Percentiles rank a stretch among this genome's conserved stretches.
Evolutionary conservation across 176 grass and related monocot species (phyloP).

Genomic region (Cocos nucifera): DNA sequence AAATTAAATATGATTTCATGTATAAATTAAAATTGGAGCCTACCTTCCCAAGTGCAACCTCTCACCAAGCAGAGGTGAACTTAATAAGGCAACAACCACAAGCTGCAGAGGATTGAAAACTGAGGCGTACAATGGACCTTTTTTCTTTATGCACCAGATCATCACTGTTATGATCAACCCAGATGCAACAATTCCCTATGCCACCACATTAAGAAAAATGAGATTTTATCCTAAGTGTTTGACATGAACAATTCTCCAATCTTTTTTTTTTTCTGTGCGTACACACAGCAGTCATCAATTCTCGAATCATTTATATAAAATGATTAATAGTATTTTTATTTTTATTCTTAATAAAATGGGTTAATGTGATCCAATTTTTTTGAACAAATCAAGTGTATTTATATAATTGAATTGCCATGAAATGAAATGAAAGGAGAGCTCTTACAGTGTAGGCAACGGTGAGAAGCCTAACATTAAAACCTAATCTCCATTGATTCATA

Average conservation of each 20-base stretch:
- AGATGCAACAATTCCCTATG: conserved; percentile 28
- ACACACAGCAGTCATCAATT: too few species aligned
- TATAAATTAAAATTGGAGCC: neutral
- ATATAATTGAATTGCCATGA: too few species aligned
- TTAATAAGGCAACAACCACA: conserved; percentile 22
- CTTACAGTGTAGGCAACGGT: conserved; percentile 30
- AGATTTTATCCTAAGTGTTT: too few species aligned
- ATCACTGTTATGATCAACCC: conserved; percentile 26
- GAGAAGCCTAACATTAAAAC: conserved; percentile 28
- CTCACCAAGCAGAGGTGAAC: conserved; percentile 21
- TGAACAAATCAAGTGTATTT: too few species aligned
- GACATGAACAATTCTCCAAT: too few species aligned
- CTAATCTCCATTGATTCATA: conserved; percentile 30
- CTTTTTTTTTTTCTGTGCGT: too few species aligned
- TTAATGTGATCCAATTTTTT: too few species aligned
- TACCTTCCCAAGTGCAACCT: conserved; percentile 30
- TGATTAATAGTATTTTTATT: too few species aligned
- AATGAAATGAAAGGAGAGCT: neutral
- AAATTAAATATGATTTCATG: too few species aligned
- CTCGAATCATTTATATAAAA: too few species aligned
- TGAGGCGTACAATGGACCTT: conserved; percentile 42
- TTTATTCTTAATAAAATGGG: too few species aligned
- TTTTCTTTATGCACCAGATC: conserved; percentile 50
- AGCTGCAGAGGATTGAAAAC: conserved; percentile 48
- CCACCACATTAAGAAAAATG: neutral